Percentiles rank a stretch among this genome's conserved stretches.
These are phyloP conservation scores for Vigna nakashimae DNA, from an alignment of 306 rosid species.

Conservation along the genomic window DNA sequence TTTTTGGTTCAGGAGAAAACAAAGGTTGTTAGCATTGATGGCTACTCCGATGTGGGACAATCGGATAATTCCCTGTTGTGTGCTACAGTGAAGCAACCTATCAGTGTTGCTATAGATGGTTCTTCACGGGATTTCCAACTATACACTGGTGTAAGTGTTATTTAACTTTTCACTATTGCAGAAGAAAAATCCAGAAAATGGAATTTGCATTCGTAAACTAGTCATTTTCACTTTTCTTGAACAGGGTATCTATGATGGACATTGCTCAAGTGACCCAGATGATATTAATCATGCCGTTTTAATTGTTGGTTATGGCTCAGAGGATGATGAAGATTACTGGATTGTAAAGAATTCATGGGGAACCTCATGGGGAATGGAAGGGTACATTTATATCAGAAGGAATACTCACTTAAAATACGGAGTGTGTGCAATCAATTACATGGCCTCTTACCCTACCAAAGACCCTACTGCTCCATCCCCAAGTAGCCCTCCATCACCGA, in stretches of 20 bases:
- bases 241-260: slow-evolving; percentile 87
- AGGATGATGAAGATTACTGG: slow-evolving; percentile 76
- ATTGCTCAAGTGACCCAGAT: slow-evolving; percentile 70
- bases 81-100: slow-evolving; percentile 70
- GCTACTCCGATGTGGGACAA: slow-evolving; percentile 65
- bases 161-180: background rate
- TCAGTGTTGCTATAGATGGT: slow-evolving; percentile 76
- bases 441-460: slow-evolving; percentile 85
- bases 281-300: slow-evolving; percentile 81
- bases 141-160: slow-evolving; percentile 68
- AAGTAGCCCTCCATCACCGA: slow-evolving; percentile 58
- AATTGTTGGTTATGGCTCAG: slow-evolving; percentile 80
- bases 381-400: slow-evolving; percentile 71
- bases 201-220: background rate
- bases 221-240: slow-evolving; percentile 15
- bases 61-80: slow-evolving; percentile 65
- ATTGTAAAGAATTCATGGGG: slow-evolving; percentile 93
- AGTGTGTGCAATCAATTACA: slow-evolving; percentile 75
- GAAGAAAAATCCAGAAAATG: background rate
- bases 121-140: slow-evolving; percentile 75
- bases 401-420: slow-evolving; percentile 64
- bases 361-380: slow-evolving; percentile 73
- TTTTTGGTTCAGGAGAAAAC: slow-evolving; percentile 60
- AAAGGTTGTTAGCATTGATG: slow-evolving; percentile 66
- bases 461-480: slow-evolving; percentile 72